Conservation (phyloP, 345 rosid species). For the Psidium guajava region DNA sequence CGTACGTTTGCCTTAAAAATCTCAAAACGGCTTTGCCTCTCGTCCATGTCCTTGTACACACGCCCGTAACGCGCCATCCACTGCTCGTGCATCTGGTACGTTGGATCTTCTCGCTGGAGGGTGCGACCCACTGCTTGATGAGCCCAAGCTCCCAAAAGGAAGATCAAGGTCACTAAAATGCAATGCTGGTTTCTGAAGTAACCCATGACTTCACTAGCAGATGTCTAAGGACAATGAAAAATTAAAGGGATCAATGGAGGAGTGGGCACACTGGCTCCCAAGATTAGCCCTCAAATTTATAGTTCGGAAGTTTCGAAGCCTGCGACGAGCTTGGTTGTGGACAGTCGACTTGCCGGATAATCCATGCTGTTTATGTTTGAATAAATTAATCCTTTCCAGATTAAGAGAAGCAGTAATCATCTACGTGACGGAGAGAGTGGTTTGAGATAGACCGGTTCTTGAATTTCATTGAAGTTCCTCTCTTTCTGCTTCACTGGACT, state of each 20-base stretch:
- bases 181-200: not conserved
- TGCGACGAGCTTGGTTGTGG: not conserved
- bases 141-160: not conserved
- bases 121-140: slow-evolving; percentile 5
- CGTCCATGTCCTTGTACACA: slow-evolving; percentile 5
- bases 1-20: slow-evolving; percentile 18
- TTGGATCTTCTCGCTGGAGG: not conserved
- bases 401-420: not conserved
- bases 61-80: slow-evolving; percentile 19
- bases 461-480: not conserved
- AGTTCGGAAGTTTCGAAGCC: not conserved
- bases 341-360: not conserved
- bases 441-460: slow-evolving; percentile 1
- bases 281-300: not conserved
- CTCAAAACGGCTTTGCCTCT: slow-evolving; percentile 9
- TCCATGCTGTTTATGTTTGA: not conserved
- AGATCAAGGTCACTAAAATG: not conserved
- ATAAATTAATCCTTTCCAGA: not conserved
- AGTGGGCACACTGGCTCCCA: not conserved
- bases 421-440: not conserved
- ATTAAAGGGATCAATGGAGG: not conserved
- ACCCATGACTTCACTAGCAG: not conserved
- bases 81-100: slow-evolving; percentile 12
- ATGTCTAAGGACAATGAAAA: not conserved
- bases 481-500: not conserved